These are phyloP conservation scores for Gymnopilus dilepis DNA, from an alignment of 768 basidiomycete genomes.

Conservation along the genomic window DNA sequence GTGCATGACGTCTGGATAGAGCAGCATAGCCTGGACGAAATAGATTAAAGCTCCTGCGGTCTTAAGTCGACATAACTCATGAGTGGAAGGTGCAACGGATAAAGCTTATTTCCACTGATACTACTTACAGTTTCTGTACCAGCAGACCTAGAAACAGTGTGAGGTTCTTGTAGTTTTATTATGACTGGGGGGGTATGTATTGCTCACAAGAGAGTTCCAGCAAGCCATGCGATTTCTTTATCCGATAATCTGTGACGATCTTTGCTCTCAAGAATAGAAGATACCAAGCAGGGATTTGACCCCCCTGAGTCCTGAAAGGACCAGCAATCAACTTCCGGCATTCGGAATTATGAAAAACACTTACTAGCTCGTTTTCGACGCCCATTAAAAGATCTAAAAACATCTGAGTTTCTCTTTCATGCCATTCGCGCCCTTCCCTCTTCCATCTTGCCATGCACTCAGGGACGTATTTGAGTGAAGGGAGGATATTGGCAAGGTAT, in stretches of 20 bases:
- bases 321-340: not conserved
- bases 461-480: not conserved
- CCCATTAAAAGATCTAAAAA: not conserved
- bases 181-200: not conserved
- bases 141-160: not conserved
- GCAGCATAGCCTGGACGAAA: not conserved
- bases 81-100: not conserved
- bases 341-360: not conserved
- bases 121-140: not conserved
- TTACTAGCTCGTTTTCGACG: not conserved
- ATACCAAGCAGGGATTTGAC: not conserved
- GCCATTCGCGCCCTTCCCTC: not conserved
- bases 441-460: constrained; percentile 4
- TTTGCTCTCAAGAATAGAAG: not conserved
- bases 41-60: not conserved
- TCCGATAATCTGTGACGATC: not conserved
- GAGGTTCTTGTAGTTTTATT: not conserved
- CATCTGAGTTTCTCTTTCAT: not conserved
- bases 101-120: not conserved
- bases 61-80: not conserved
- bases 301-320: not conserved
- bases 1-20: not conserved
- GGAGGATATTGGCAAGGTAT: not conserved
- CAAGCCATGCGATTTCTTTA: constrained; percentile 5
- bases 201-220: constrained; percentile 1